These are phyloP conservation scores for Trypanosoma grayi DNA, from an alignment of 208 protist genomes.

Conservation along the genomic window DNA sequence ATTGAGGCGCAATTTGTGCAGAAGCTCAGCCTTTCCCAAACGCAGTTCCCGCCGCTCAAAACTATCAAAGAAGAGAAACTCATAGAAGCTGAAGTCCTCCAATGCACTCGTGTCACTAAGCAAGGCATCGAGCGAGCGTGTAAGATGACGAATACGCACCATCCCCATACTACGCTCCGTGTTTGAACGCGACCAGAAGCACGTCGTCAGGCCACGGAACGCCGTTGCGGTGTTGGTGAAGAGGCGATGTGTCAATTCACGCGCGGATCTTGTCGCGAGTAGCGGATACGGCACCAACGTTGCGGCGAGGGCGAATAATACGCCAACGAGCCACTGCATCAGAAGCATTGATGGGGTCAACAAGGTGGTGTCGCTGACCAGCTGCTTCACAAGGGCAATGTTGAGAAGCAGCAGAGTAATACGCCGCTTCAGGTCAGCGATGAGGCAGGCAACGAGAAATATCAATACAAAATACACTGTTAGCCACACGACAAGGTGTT, in stretches of 20 bases:
- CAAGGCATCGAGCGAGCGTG: conserved; percentile 48
- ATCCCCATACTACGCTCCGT: conserved; percentile 72
- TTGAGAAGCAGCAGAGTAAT: conserved; percentile 68
- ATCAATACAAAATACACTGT: conserved; percentile 63
- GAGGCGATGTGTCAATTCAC: conserved; percentile 27
- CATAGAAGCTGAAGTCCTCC: conserved; percentile 59
- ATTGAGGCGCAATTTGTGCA: conserved; percentile 64
- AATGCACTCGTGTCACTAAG: conserved; percentile 48
- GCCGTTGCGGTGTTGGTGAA: conserved; percentile 49
- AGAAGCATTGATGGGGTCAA: conserved; percentile 40
- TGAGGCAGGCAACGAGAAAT: conserved; percentile 63
- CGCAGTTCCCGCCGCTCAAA: conserved; percentile 58
- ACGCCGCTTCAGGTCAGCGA: conserved; percentile 44
- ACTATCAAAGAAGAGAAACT: conserved; percentile 72
- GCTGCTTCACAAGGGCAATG: conserved; percentile 49
- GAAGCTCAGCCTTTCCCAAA: conserved; percentile 51
- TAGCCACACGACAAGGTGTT: conserved; percentile 43
- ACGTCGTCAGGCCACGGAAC: conserved; percentile 56
- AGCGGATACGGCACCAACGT: conserved; percentile 67
- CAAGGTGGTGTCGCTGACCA: conserved; percentile 33
- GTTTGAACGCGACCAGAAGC: conserved; percentile 72
- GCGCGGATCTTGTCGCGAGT: conserved; percentile 41
- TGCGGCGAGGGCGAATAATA: conserved; percentile 47
- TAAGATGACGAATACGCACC: conserved; percentile 62
- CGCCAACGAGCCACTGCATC: conserved; percentile 56